A percentile compares a stretch with the other conserved stretches of the same genome.
These are phyloP conservation scores for Fusarium devonianum DNA, from an alignment of 2,329 filamentous ascomycete genomes.

Conservation along the genomic window DNA sequence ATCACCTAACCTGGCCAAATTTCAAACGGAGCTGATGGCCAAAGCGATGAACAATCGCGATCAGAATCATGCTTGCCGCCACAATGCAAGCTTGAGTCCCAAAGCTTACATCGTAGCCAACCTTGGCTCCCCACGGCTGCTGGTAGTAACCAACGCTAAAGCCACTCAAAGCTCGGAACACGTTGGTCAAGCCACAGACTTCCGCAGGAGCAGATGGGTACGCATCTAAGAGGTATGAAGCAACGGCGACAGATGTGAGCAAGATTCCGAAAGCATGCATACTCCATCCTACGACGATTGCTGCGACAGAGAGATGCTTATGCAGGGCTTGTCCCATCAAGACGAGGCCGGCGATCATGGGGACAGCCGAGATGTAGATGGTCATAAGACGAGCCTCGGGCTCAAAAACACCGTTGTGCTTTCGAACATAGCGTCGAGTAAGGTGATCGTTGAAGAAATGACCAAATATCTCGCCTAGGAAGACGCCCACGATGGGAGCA, in stretches of 20 bases:
- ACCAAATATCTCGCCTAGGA: conserved; percentile 61
- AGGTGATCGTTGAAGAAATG: conserved; percentile 64
- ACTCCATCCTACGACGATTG: conserved; percentile 51
- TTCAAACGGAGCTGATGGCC: conserved; percentile 10
- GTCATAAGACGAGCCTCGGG: conserved; percentile 62
- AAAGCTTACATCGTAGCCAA: conserved; percentile 49
- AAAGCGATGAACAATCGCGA: conserved; percentile 27
- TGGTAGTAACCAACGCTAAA: conserved; percentile 59
- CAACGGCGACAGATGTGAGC: conserved; percentile 56
- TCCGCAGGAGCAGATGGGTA: conserved; percentile 58
- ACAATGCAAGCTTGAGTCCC: conserved; percentile 48
- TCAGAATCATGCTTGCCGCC: conserved; percentile 40
- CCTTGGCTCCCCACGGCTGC: conserved; percentile 51
- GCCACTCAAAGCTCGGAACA: conserved; percentile 50
- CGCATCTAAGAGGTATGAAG: conserved; percentile 57
- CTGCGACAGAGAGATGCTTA: conserved; percentile 46
- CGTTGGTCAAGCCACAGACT: conserved; percentile 54
- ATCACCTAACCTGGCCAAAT: conserved; percentile 18
- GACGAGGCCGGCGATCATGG: conserved; percentile 59
- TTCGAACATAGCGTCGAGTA: conserved; percentile 52
- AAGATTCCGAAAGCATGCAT: conserved; percentile 64
- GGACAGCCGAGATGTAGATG: conserved; percentile 55
- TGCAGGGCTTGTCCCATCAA: conserved; percentile 61
- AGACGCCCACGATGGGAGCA: conserved; percentile 60
- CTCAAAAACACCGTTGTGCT: conserved; percentile 61